These are phyloP conservation scores for Flammula alnicola DNA, from an alignment of 1,284 basidiomycete species.

Conservation along the genomic window DNA sequence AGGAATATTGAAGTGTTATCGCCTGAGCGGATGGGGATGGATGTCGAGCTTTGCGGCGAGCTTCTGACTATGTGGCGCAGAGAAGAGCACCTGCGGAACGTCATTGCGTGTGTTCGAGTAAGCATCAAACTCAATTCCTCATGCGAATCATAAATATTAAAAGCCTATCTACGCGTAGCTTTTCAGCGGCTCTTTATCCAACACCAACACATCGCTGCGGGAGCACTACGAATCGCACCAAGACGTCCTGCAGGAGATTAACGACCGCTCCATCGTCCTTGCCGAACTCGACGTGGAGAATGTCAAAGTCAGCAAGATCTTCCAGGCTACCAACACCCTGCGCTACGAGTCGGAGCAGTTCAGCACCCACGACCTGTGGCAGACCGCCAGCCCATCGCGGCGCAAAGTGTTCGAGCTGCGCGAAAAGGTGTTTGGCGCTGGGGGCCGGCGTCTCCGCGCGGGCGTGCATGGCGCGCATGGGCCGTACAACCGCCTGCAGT, in stretches of 20 bases:
- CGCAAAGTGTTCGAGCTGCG: slow-evolving; percentile 65
- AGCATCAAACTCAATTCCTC: slow-evolving; percentile 3
- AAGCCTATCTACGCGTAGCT: slow-evolving; percentile 37
- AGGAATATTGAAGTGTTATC: slow-evolving; percentile 50
- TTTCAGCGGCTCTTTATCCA: slow-evolving; percentile 54
- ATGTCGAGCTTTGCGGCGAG: slow-evolving; percentile 78
- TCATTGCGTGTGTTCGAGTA: slow-evolving; percentile 50
- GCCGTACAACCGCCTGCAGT: slow-evolving; percentile 65
- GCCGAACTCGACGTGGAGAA: slow-evolving; percentile 54
- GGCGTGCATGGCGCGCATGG: slow-evolving; percentile 60
- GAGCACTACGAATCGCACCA: slow-evolving; percentile 59
- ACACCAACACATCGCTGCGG: slow-evolving; percentile 57
- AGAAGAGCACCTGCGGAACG: slow-evolving; percentile 56
- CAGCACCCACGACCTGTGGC: slow-evolving; percentile 66
- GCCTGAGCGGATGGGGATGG: slow-evolving; percentile 69
- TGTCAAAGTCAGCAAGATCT: slow-evolving; percentile 52
- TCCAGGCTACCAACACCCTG: slow-evolving; percentile 68
- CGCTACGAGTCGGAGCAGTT: slow-evolving; percentile 75
- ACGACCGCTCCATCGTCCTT: slow-evolving; percentile 49
- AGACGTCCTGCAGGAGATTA: slow-evolving; percentile 48
- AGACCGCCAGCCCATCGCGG: slow-evolving; percentile 62
- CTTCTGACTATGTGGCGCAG: slow-evolving; percentile 68
- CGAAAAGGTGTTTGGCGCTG: slow-evolving; percentile 60
- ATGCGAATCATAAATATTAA: neutral
- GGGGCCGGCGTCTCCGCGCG: slow-evolving; percentile 42